Base-by-base conservation (phyloP, 2,329 filamentous ascomycete species). In the Xylariaceae sp. region DNA sequence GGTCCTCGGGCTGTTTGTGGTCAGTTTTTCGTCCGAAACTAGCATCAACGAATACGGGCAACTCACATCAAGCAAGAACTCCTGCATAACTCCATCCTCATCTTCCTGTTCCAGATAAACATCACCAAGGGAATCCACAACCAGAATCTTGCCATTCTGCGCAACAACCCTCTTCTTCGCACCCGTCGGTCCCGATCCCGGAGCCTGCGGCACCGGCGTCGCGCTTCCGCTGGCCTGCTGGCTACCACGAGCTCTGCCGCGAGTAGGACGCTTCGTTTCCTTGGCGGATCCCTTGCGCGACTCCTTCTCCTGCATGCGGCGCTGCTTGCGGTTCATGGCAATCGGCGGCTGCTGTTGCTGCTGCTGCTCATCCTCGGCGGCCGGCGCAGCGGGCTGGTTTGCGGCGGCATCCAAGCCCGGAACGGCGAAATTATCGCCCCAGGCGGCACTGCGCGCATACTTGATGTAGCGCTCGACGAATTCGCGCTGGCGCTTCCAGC, bases 21-120 rank as follows among this genome's bases (percentile, higher is more conserved):
- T 64, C 64, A 65, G 63, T 42, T 53, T 34, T 39, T 49, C 17
- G 3, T 23, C 45, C n/a, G n/a, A 35, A 30, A 35, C 15, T 15
- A 37, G 15, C 17, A 13, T 2, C 5, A 15, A 3, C 11, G 2
- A 39, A 45, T 17, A 13, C n/a, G 6, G n/a, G 37, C 8, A 37
- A 55, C 88, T 81, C 77, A 97, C 86, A 73, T 99, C 93, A 61
- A 99, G 85, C 64, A 97, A 78, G 71, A 88, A 96, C 72, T 97
- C 90, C 66, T 89, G 84, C 37, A 85, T 82, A 57, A 89, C 85
- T 56, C 94, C 94, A 23, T 97, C 90, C 66, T 92, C 92, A 55
- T 91, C 90, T 68, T 90, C 83, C 71, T 96, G 90, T 75, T 97
- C 92, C n/a, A 99, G 80, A 71, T 90, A 99, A 10, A 99, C 94